These are phyloP conservation scores for Cyclospora cayetanensis DNA, from an alignment of 169 alveolate species.

Conservation along the genomic window DNA sequence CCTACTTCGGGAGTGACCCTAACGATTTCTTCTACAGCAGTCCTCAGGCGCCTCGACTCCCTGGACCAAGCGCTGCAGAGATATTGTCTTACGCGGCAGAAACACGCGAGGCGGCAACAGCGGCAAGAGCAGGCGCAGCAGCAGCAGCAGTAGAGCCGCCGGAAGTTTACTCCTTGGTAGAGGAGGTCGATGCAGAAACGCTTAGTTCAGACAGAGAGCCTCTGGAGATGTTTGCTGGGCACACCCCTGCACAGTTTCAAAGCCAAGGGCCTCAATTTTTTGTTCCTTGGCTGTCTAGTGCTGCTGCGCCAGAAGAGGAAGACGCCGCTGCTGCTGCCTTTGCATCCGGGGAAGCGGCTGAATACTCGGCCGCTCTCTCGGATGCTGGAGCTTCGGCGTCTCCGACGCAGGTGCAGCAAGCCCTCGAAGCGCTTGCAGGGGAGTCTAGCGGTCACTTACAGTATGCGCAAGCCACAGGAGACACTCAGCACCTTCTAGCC, in stretches of 20 bases:
- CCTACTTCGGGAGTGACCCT: neutral
- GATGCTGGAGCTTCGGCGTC: too few species aligned
- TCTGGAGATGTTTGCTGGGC: neutral
- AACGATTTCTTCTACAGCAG: neutral
- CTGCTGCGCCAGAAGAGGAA: too few species aligned
- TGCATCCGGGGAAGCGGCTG: too few species aligned
- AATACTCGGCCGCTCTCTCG: too few species aligned
- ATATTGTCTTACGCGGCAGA: too few species aligned
- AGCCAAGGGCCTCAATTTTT: neutral
- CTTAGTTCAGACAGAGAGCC: neutral
- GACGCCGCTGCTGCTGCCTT: neutral
- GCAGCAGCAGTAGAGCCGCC: neutral
- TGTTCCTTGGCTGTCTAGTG: neutral
- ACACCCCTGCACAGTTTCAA: too few species aligned
- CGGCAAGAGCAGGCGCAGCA: neutral
- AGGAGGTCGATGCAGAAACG: neutral
- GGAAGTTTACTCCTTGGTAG: neutral
- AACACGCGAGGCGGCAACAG: neutral
- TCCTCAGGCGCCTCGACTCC: neutral
- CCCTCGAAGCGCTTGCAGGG: too few species aligned
- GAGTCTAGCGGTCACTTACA: too few species aligned
- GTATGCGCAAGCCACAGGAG: too few species aligned
- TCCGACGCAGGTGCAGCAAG: too few species aligned
- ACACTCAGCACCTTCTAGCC: too few species aligned
- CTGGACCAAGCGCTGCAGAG: neutral